Percentiles rank a stretch among this genome's conserved stretches.
Evolutionary conservation across 345 rosid species (phyloP).

Genomic region (Brassica carinata): DNA sequence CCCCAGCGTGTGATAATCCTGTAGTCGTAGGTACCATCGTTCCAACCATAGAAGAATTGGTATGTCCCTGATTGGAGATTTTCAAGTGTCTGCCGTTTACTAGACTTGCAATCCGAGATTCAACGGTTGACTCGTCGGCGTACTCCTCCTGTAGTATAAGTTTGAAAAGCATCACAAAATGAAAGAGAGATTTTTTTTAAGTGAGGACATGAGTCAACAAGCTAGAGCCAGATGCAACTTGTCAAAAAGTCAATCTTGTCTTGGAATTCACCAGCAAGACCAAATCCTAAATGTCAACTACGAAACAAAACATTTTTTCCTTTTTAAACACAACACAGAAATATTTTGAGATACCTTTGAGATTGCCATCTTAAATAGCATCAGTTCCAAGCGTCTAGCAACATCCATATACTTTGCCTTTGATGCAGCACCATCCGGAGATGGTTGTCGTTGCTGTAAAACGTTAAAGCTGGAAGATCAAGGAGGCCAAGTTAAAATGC

Average conservation of each 20-base stretch:
- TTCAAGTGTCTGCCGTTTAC: conserved; percentile 45
- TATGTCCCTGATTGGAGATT: conserved; percentile 56
- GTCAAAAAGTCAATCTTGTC: conserved; percentile 15
- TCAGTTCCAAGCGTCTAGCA: conserved; percentile 84
- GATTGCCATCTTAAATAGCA: conserved; percentile 64
- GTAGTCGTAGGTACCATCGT: conserved; percentile 89
- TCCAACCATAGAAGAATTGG: conserved; percentile 60
- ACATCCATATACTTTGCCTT: conserved; percentile 55
- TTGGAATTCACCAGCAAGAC: conserved; percentile 8
- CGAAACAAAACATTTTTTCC: not conserved
- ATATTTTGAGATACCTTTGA: conserved; percentile 55
- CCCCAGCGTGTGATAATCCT: not conserved
- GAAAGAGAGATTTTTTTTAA: not conserved
- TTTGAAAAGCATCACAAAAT: not conserved
- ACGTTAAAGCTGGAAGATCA: too few species aligned
- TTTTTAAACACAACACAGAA: not conserved
- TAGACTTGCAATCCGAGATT: conserved; percentile 59
- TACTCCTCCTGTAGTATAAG: conserved; percentile 73
- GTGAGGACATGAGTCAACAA: conserved; percentile 3
- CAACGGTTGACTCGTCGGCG: conserved; percentile 65
- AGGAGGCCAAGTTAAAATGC: too few species aligned
- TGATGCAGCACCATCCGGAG: conserved; percentile 49
- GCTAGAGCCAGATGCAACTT: conserved; percentile 27
- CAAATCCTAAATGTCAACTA: not conserved
- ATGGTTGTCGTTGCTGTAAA: conserved; percentile 28